These are phyloP conservation scores for Trametes maxima DNA, from an alignment of 768 basidiomycete species.

Conservation along the genomic window DNA sequence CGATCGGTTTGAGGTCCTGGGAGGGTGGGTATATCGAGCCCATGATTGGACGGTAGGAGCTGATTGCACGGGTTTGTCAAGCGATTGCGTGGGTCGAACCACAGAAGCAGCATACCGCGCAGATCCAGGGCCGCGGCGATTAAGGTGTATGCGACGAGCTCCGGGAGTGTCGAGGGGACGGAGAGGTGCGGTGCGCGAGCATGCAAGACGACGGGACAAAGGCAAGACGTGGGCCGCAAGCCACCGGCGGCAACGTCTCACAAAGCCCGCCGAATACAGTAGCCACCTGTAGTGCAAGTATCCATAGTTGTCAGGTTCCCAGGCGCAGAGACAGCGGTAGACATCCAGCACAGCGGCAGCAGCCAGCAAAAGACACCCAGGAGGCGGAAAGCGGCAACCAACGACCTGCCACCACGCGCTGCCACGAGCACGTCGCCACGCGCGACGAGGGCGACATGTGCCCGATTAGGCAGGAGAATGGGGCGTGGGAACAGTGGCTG, in stretches of 20 bases:
- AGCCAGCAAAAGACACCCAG: background rate
- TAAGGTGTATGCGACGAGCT: conserved; percentile 3
- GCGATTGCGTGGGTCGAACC: conserved; percentile 5
- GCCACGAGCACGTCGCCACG: conserved; percentile 14
- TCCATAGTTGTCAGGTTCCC: conserved; percentile 4
- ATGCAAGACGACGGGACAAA: conserved; percentile 18
- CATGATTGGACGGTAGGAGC: conserved; percentile 11
- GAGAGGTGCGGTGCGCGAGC: background rate
- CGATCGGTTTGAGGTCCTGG: conserved; percentile 23
- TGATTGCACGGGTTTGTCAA: conserved; percentile 11
- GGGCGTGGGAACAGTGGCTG: conserved; percentile 44
- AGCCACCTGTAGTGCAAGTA: background rate
- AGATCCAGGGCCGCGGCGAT: background rate
- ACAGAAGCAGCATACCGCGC: conserved; percentile 13
- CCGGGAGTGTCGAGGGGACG: background rate
- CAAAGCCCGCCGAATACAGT: conserved; percentile 18
- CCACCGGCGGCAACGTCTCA: conserved; percentile 18
- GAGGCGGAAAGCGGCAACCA: background rate
- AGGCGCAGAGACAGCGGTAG: conserved; percentile 1
- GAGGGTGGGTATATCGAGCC: conserved; percentile 21
- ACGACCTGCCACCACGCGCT: background rate
- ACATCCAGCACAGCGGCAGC: background rate
- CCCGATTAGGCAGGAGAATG: conserved; percentile 12
- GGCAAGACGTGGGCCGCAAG: conserved; percentile 6
- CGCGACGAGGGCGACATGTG: conserved; percentile 10